Evolutionary conservation across 441 rosid species (phyloP).

Genomic region (Hura crepitans): DNA sequence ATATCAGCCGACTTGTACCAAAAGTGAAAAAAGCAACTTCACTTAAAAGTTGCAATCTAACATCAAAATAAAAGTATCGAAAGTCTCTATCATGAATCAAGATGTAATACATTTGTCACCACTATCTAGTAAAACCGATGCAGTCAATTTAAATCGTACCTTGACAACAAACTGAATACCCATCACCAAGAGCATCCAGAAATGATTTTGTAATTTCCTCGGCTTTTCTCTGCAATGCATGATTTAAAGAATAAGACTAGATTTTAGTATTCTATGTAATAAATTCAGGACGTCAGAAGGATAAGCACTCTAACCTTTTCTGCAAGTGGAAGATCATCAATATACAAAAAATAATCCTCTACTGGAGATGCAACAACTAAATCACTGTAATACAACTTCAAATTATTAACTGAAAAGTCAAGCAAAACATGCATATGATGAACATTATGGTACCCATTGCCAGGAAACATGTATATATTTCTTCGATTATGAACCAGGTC

Average conservation of each 20-base stretch:
- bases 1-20: not conserved
- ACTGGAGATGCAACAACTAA: slow-evolving; percentile 91
- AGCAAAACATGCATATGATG: slow-evolving; percentile 17
- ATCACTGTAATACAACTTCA: slow-evolving; percentile 52
- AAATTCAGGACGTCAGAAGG: slow-evolving; percentile 1
- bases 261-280: not conserved
- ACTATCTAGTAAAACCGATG: not conserved
- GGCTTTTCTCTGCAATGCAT: slow-evolving; percentile 45
- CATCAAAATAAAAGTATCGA: not conserved
- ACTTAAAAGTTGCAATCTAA: not conserved
- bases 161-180: slow-evolving; percentile 66
- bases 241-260: not conserved
- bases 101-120: not conserved
- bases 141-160: slow-evolving; percentile 36
- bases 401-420: slow-evolving; percentile 15
- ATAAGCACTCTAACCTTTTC: slow-evolving; percentile 50
- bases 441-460: not conserved
- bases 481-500: not conserved
- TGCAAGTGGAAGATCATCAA: slow-evolving; percentile 58
- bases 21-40: not conserved
- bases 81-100: not conserved
- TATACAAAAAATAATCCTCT: slow-evolving; percentile 79
- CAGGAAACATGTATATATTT: not conserved
- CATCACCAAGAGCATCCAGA: slow-evolving; percentile 81
- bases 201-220: slow-evolving; percentile 52